Evolutionary conservation across 495 filamentous ascomycete species (phyloP).

Genomic region (Gamarada debralockiae): DNA sequence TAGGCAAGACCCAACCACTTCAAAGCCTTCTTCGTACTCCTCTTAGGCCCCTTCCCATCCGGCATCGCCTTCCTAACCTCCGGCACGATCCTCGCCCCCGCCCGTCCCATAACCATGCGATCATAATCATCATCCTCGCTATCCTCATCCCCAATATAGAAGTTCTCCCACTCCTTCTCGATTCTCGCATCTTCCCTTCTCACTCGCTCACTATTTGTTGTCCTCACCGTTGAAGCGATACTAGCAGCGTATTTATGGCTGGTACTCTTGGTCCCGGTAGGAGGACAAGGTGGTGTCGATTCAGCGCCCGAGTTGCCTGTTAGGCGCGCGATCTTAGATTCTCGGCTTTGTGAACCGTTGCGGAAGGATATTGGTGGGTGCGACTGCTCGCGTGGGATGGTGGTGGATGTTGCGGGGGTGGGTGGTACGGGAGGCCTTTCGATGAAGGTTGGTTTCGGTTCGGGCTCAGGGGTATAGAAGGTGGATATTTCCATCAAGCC

Average conservation of each 20-base stretch:
- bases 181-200: background rate
- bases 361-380: slow-evolving; percentile 3
- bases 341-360: background rate
- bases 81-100: slow-evolving; percentile 7
- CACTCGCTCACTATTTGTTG: slow-evolving; percentile 4
- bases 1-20: slow-evolving; percentile 28
- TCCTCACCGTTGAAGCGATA: slow-evolving; percentile 1
- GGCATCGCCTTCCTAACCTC: slow-evolving; percentile 1
- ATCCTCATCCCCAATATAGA: slow-evolving; percentile 23
- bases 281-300: background rate
- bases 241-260: slow-evolving; percentile 3
- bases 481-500: slow-evolving; percentile 17
- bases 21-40: slow-evolving; percentile 26
- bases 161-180: slow-evolving; percentile 22
- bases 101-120: slow-evolving; percentile 19
- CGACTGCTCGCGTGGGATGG: background rate
- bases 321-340: slow-evolving; percentile 6
- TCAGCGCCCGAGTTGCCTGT: background rate
- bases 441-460: slow-evolving; percentile 4
- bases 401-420: background rate
- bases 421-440: background rate
- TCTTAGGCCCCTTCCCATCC: slow-evolving; percentile 6
- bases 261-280: background rate
- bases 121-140: slow-evolving; percentile 26
- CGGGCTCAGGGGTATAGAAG: slow-evolving; percentile 21